Base-by-base conservation (phyloP, 257 asterid species). In the Haberlea rhodopensis region DNA sequence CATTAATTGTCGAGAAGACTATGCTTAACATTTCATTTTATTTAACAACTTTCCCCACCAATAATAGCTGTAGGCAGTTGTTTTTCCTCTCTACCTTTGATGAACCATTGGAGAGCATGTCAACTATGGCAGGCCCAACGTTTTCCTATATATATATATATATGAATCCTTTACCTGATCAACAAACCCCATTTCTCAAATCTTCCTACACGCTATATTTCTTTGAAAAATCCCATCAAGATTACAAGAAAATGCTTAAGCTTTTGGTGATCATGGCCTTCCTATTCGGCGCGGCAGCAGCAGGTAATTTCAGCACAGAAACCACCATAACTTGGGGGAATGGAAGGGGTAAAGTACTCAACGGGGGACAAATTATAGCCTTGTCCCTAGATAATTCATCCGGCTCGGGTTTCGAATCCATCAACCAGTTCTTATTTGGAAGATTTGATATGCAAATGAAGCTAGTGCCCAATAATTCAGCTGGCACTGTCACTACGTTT, bases 401-500 rank as follows among this genome's bases (percentile, higher is more conserved):
- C 0, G 96, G 96, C 31, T 81, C 85, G 0, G 96, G 95, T 1
- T 88, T 86, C 16, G 72, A 82, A 70, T 82, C 96, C 27, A 76
- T 76, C 31, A 75, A 70, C 3, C 61, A 63, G 19, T 88, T 58
- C 57, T 54, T 86, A 0, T 88, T 55, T 5, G 87, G 80, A 6
- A 67, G 85, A 62, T 74, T 88, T 2, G 95, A 88, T 31, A 27
- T 84, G 77, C 83, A 88, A 70, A 68, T 88, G 66, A 88, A 86
- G 71, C 88, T 88, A 43, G 62, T 88, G 0, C 83, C 90, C 1
- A 71, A 72, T 1, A 75, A 88, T 67, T 88, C 95, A 0, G 96
- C 92, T 16, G 96, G 95, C 73, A 77, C 92, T 0, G 96, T 88
- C 60, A 76, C 96, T 0, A 84, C 96, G 0, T 86, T 86, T 48